These are phyloP conservation scores for Trametes elegans DNA, from an alignment of 768 basidiomycete genomes.

Conservation along the genomic window DNA sequence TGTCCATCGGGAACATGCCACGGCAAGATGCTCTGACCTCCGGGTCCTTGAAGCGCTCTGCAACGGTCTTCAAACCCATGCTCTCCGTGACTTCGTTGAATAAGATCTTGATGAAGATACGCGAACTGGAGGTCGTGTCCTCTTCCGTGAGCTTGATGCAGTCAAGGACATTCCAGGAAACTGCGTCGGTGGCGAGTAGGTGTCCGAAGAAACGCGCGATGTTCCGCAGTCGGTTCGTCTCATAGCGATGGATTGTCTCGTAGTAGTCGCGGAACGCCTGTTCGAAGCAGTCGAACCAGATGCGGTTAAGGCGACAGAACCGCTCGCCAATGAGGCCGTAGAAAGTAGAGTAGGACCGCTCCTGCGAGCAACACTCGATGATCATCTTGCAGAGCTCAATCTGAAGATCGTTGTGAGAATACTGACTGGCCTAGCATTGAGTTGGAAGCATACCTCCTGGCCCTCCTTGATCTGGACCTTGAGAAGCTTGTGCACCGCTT, in stretches of 20 bases:
- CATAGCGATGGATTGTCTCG: slow-evolving; percentile 96
- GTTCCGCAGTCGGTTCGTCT: slow-evolving; percentile 96
- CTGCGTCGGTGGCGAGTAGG: slow-evolving; percentile 77
- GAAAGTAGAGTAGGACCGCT: slow-evolving; percentile 96
- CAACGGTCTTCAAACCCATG: slow-evolving; percentile 85
- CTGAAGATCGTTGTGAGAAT: slow-evolving; percentile 37
- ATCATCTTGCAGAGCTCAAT: slow-evolving; percentile 98
- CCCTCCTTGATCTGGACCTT: slow-evolving; percentile 91
- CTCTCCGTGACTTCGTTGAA: slow-evolving; percentile 94
- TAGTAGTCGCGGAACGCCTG: slow-evolving; percentile 88
- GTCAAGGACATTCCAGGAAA: slow-evolving; percentile 86
- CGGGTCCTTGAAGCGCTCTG: slow-evolving; percentile 87
- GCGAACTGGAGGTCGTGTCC: slow-evolving; percentile 91
- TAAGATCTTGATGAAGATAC: slow-evolving; percentile 97
- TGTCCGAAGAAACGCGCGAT: slow-evolving; percentile 98
- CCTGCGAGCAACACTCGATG: slow-evolving; percentile 99
- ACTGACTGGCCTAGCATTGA: not conserved
- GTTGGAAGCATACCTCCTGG: slow-evolving; percentile 68
- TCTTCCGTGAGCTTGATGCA: slow-evolving; percentile 94
- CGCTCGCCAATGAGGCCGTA: slow-evolving; percentile 96
- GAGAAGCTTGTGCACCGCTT: slow-evolving; percentile 97
- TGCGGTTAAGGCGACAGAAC: slow-evolving; percentile 92
- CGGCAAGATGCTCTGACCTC: slow-evolving; percentile 70
- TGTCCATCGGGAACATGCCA: slow-evolving; percentile 93
- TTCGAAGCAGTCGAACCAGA: slow-evolving; percentile 91